These are phyloP conservation scores for Cyberlindnera petersonii DNA, from an alignment of 805 yeast species.

Conservation along the genomic window DNA sequence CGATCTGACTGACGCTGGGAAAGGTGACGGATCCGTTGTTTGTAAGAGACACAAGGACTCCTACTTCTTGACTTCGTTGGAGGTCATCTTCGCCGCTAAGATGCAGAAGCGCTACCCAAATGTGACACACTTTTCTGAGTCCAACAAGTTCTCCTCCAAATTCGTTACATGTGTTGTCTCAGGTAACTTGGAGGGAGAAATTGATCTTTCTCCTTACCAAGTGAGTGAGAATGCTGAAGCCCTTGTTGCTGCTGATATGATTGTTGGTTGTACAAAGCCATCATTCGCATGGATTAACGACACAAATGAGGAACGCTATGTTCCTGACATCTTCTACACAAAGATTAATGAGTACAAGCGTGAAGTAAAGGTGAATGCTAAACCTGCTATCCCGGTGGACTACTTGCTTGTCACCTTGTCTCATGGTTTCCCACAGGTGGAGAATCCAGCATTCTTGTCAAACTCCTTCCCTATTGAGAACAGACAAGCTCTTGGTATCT, in stretches of 20 bases:
- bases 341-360: constrained; percentile 83
- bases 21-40: constrained; percentile 81
- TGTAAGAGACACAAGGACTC: constrained; percentile 92
- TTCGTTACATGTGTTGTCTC: constrained; percentile 91
- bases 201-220: constrained; percentile 88
- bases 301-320: constrained; percentile 71
- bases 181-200: constrained; percentile 85
- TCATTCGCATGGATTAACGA: constrained; percentile 77
- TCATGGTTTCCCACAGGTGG: constrained; percentile 82
- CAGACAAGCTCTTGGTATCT: constrained; percentile 68
- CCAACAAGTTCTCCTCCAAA: constrained; percentile 74
- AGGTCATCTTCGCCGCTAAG: constrained; percentile 76
- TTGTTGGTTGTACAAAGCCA: constrained; percentile 87
- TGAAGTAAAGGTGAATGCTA: constrained; percentile 82
- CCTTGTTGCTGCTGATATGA: constrained; percentile 77
- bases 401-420: constrained; percentile 80
- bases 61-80: constrained; percentile 85
- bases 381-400: constrained; percentile 92
- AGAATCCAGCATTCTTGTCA: constrained; percentile 47
- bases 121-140: constrained; percentile 55
- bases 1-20: constrained; percentile 84
- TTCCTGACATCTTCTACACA: constrained; percentile 89
- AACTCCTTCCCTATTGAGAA: constrained; percentile 71
- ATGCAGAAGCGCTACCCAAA: constrained; percentile 68
- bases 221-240: constrained; percentile 87